Conservation (phyloP, 441 rosid species). For the Pelargonium citronellum region DNA sequence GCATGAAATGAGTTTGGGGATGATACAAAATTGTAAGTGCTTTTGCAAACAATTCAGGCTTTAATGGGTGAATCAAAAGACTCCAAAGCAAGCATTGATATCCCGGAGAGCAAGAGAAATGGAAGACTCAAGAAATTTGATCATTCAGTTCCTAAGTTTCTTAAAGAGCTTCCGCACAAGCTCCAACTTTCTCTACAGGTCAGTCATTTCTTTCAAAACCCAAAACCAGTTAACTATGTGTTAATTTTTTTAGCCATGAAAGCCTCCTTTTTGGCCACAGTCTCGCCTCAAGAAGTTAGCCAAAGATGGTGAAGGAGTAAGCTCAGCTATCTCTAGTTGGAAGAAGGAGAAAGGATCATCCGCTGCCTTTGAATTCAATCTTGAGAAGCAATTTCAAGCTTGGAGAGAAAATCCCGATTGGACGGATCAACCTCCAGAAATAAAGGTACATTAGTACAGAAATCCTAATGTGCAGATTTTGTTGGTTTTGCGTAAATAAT, state of each 20-base stretch:
- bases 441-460: conserved; percentile 42
- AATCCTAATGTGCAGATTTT: background rate
- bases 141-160: conserved; percentile 46
- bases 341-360: conserved; percentile 27
- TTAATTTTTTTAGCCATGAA: background rate
- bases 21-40: background rate
- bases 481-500: background rate
- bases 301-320: conserved; percentile 23
- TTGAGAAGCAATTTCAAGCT: conserved; percentile 55
- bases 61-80: conserved; percentile 30
- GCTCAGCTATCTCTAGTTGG: conserved; percentile 17
- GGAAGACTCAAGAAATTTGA: conserved; percentile 39
- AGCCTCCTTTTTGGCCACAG: conserved; percentile 25
- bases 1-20: background rate
- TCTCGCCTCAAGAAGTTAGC: conserved; percentile 36
- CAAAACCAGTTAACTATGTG: background rate
- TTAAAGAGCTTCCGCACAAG: conserved; percentile 51
- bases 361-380: conserved; percentile 34
- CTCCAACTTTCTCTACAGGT: conserved; percentile 59
- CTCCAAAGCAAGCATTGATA: conserved; percentile 20
- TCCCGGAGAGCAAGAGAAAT: conserved; percentile 26
- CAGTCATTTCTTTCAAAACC: conserved; percentile 8
- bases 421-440: conserved; percentile 49
- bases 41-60: conserved; percentile 23
- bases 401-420: conserved; percentile 80